Conservation (phyloP, 306 rosid species). For the Delonix regia region DNA sequence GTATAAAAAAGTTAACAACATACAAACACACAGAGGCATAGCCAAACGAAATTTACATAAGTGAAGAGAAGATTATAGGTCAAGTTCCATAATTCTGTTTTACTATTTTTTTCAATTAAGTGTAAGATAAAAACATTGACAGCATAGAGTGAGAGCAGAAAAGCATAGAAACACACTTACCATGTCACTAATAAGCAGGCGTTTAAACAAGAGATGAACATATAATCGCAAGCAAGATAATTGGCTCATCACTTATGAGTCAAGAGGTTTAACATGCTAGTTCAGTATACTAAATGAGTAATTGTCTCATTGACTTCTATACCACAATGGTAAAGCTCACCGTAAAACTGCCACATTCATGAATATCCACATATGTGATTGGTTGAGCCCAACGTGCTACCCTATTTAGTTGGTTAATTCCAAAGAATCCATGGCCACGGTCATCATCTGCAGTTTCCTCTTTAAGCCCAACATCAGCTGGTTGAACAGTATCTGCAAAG, state of each 20-base stretch:
- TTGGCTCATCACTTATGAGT: constrained; percentile 4
- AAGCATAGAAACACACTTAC: background rate
- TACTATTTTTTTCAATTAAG: background rate
- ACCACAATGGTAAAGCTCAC: constrained; percentile 46
- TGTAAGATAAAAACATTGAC: background rate
- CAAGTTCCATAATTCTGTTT: background rate
- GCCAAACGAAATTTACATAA: constrained; percentile 18
- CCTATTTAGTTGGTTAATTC: constrained; percentile 57
- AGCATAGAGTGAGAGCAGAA: background rate
- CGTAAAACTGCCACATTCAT: constrained; percentile 75
- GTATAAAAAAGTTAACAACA: background rate
- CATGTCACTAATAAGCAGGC: constrained; percentile 4
- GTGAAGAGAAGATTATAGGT: constrained; percentile 1
- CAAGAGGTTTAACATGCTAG: background rate
- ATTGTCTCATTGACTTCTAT: background rate
- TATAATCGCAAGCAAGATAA: background rate
- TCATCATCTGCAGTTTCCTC: constrained; percentile 79
- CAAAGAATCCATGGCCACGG: constrained; percentile 80
- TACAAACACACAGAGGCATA: background rate
- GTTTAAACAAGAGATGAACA: constrained; percentile 10
- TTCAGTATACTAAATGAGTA: background rate
- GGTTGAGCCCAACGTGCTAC: constrained; percentile 90
- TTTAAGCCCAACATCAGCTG: constrained; percentile 78
- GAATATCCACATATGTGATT: constrained; percentile 73
- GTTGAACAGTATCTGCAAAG: constrained; percentile 60